phyloP scores from a whole-genome alignment of 768 basidiomycete genomes.

The Collybia mongolica region DNA sequence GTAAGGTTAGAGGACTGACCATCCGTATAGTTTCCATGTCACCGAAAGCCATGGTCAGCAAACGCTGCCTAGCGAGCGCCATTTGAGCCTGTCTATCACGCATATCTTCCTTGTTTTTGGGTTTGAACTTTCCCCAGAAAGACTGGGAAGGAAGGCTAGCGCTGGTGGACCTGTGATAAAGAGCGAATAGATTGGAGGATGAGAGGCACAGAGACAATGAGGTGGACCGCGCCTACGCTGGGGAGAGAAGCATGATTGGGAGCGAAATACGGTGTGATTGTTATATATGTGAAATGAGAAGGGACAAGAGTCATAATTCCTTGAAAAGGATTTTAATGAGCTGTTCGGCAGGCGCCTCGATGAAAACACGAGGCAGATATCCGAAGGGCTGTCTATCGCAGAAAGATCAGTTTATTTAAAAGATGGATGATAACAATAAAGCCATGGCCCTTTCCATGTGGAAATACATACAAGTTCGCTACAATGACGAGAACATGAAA shows the following conservation, averaged over 20 bases:
- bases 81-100: slow-evolving; percentile 55
- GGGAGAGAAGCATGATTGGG: slow-evolving; percentile 72
- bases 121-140: slow-evolving; percentile 70
- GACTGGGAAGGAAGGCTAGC: slow-evolving; percentile 54
- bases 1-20: slow-evolving; percentile 33
- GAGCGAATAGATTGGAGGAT: slow-evolving; percentile 31
- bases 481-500: not conserved
- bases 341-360: slow-evolving; percentile 35
- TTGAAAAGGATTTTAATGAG: slow-evolving; percentile 17
- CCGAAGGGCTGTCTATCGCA: slow-evolving; percentile 9
- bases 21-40: slow-evolving; percentile 87
- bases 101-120: slow-evolving; percentile 70
- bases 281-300: slow-evolving; percentile 17
- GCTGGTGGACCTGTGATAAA: slow-evolving; percentile 58
- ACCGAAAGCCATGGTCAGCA: slow-evolving; percentile 77
- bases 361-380: slow-evolving; percentile 58
- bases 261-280: slow-evolving; percentile 16
- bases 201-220: slow-evolving; percentile 22
- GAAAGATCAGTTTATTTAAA: slow-evolving; percentile 19
- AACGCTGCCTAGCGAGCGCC: slow-evolving; percentile 70
- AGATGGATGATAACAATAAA: slow-evolving; percentile 4
- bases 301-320: slow-evolving; percentile 25
- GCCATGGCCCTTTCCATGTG: not conserved
- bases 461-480: not conserved
- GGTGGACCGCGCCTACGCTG: slow-evolving; percentile 56